Base-by-base conservation (phyloP, 192 early-diverging fungal species). In the Martensiomyces pterosporus region DNA sequence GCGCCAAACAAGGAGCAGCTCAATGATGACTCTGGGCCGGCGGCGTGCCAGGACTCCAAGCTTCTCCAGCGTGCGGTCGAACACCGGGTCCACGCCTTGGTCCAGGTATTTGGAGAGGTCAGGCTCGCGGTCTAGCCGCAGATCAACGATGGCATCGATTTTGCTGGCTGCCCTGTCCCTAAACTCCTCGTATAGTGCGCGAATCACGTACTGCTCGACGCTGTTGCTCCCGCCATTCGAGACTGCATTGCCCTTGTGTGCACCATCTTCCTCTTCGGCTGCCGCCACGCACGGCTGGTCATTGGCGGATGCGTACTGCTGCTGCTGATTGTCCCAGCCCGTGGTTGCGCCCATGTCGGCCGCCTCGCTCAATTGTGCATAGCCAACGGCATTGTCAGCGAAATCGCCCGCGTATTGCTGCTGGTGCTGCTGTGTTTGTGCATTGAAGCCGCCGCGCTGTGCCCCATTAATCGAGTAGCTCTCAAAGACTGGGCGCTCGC, bases 21-120 rank as follows among this genome's bases (percentile, higher is more conserved):
- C 88, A 23, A 90, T 90, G 25, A 97, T 86, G 2, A 88, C 79
- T 21, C 85, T 88, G 14, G 93, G 93, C 50, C 87, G 86, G 48
- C 89, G 86, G 25, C 85, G 79, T 2, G 92, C 88, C 25, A 92
- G 61, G 29, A 82, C 81, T 1, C 89, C 92, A 8, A 98, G 60
- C 10, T 88, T 86, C 23, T 76, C 66, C 21, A 95, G 51, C 0
- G 91, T 71, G 16, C 83, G 82, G 60, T 98, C 95, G 54, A 98
- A 93, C 7, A 74, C 58, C 5, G 76, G 57, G 64, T 98, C 93
- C 4, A 66, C 81, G 6, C 82, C 87, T 9, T 61, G 65, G 15
- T 83, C 81, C 16, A 90, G 57, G 23, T 79, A 67, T 24, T 63
- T 63, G 18, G 73, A 35, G 27, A 90, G 62, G 39, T 84, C 82